A percentile compares a stretch with the other conserved stretches of the same genome.
Evolutionary conservation across 257 asterid species (phyloP).

Genomic region (Prunella vulgaris): DNA sequence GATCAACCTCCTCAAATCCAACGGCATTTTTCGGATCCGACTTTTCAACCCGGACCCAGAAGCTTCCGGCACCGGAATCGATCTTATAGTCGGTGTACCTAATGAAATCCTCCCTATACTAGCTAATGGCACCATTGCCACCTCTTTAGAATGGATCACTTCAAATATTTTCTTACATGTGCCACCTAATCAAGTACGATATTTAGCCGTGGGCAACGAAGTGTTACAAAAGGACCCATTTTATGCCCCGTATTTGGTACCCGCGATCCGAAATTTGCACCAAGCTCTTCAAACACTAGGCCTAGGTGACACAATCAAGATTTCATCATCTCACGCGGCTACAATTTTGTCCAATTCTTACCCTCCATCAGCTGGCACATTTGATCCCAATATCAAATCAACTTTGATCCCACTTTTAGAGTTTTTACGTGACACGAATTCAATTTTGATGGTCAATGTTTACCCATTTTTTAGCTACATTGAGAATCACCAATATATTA

Average conservation of each 20-base stretch:
- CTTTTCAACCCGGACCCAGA: conserved; percentile 55
- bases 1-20: conserved; percentile 41
- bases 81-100: conserved; percentile 65
- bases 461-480: conserved; percentile 61
- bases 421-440: conserved; percentile 35
- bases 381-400: conserved; percentile 29
- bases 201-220: conserved; percentile 63
- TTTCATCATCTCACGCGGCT: conserved; percentile 59
- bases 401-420: conserved; percentile 37
- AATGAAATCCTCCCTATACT: conserved; percentile 62
- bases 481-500: conserved; percentile 25
- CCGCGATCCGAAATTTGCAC: conserved; percentile 49
- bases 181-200: conserved; percentile 43
- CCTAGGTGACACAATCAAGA: conserved; percentile 32
- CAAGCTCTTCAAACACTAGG: conserved; percentile 46
- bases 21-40: conserved; percentile 43
- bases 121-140: conserved; percentile 37
- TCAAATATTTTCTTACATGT: conserved; percentile 44
- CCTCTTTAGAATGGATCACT: conserved; percentile 49
- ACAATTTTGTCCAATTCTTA: conserved; percentile 43
- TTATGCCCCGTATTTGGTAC: conserved; percentile 43
- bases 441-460: conserved; percentile 61
- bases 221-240: conserved; percentile 45
- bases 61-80: conserved; percentile 39
- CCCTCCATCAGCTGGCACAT: conserved; percentile 57